phyloP scores from a whole-genome alignment of 306 rosid genomes.

The Prosopis cineraria region DNA sequence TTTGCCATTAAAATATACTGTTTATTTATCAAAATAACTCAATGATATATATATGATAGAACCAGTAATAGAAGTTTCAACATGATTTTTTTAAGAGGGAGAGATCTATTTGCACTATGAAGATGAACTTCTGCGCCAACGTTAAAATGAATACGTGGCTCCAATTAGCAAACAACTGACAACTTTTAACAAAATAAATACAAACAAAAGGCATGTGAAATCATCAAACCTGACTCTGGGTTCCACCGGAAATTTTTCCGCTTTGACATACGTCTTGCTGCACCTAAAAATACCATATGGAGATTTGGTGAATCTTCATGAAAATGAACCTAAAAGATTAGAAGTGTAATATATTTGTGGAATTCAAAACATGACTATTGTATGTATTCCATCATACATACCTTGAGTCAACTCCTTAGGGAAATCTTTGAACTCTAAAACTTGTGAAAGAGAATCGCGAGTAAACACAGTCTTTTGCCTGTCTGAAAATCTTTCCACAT shows the following conservation, averaged over 20 bases:
- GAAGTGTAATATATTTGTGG: not conserved
- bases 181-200: not conserved
- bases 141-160: not conserved
- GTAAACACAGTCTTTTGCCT: slow-evolving; percentile 35
- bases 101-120: not conserved
- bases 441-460: slow-evolving; percentile 63
- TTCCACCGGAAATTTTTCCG: slow-evolving; percentile 64
- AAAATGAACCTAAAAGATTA: slow-evolving; percentile 23
- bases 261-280: slow-evolving; percentile 34
- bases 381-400: slow-evolving; percentile 38
- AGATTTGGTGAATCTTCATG: slow-evolving; percentile 6
- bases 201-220: slow-evolving; percentile 14
- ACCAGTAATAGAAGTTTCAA: slow-evolving; percentile 14
- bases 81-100: slow-evolving; percentile 1
- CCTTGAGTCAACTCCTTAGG: slow-evolving; percentile 65
- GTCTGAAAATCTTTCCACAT: slow-evolving; percentile 55
- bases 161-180: not conserved
- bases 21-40: not conserved
- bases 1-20: not conserved
- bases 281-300: slow-evolving; percentile 47
- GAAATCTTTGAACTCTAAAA: slow-evolving; percentile 47
- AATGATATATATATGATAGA: slow-evolving; percentile 3
- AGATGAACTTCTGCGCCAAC: not conserved
- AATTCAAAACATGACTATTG: slow-evolving; percentile 12
- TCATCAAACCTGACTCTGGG: slow-evolving; percentile 60